Percentiles rank a stretch among this genome's conserved stretches.
Conservation (phyloP, 2,329 filamentous ascomycete species). For the Penicillium sp. region DNA sequence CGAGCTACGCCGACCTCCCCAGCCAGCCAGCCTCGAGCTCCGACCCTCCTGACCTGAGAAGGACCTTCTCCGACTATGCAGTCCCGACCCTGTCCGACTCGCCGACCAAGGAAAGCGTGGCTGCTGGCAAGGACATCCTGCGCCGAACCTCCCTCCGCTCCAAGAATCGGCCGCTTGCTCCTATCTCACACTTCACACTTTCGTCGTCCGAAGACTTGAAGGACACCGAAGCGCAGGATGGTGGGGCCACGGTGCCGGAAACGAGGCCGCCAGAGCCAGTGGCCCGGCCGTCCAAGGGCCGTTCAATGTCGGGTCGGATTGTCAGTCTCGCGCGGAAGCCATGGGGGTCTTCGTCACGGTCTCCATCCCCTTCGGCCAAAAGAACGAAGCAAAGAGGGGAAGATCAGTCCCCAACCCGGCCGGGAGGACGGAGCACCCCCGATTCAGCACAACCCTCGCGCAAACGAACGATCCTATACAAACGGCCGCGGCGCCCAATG, state of each 20-base stretch:
- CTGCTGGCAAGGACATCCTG: slow-evolving; percentile 42
- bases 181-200: slow-evolving; percentile 38
- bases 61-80: slow-evolving; percentile 51
- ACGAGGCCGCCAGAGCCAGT: slow-evolving; percentile 32
- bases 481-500: slow-evolving; percentile 41
- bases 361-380: slow-evolving; percentile 46
- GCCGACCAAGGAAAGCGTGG: slow-evolving; percentile 38
- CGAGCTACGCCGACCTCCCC: slow-evolving; percentile 58
- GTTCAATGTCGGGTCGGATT: slow-evolving; percentile 51
- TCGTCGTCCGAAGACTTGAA: slow-evolving; percentile 37
- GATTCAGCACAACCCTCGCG: slow-evolving; percentile 26
- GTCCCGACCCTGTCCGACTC: slow-evolving; percentile 40
- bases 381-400: slow-evolving; percentile 30
- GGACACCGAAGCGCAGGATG: slow-evolving; percentile 24
- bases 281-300: slow-evolving; percentile 42
- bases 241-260: slow-evolving; percentile 23
- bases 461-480: slow-evolving; percentile 35
- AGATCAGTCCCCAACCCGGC: slow-evolving; percentile 27
- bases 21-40: slow-evolving; percentile 35
- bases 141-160: slow-evolving; percentile 42
- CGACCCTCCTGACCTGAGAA: slow-evolving; percentile 43
- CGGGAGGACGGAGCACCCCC: slow-evolving; percentile 15
- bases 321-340: slow-evolving; percentile 52
- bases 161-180: slow-evolving; percentile 31
- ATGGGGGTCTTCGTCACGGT: slow-evolving; percentile 48